Evolutionary conservation across 345 rosid species (phyloP), one percentile per base, ranked within the genome.

Genomic region (Gossypium turneri): DNA sequence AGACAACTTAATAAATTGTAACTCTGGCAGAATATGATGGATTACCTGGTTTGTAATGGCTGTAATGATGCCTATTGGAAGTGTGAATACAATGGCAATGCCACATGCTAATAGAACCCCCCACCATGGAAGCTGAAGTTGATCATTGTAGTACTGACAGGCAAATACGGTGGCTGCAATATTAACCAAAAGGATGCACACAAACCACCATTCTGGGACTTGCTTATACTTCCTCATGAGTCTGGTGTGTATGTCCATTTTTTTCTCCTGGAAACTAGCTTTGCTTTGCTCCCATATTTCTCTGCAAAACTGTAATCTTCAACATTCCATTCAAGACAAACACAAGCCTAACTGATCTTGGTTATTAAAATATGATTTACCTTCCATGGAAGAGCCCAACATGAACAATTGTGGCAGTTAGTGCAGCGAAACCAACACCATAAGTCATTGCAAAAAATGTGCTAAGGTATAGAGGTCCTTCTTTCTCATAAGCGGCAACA

Each of bases 41-140:
- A 22, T 24, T 68, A 86, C 99, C 98, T 95, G 99, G 77, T 95
- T 95, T 25, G 99, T 95, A 71, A 91, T 91, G 67, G 99, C 98
- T 1, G 98, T 95, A 78, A 95, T 90, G 80, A 93, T 91, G 17
- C 98, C 99, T 4, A 93, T 88, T 9, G 99, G 99, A 73, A 95
- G 97, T 59, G 98, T 93, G 84, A 95, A 93, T 10, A 82, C 13
- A 70, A 95, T 86, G 78, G 99, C 99, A 59, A 95, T 78, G 20
- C 65, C 76, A 73, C 97, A 95, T 4, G 99, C 99, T 56, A 95
- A 79, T n/a, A 93, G 56, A 66, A 93, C 98, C 58, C 98, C 99
- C 98, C 99, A 95, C 99, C 99, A 95, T 3, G 98, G 99, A 68
- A 93, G 74, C 38, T 93, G 98, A 79, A 95, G 99, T 82, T 93